These are phyloP conservation scores for Lentinula sp. DNA, from an alignment of 768 basidiomycete genomes.

Conservation along the genomic window DNA sequence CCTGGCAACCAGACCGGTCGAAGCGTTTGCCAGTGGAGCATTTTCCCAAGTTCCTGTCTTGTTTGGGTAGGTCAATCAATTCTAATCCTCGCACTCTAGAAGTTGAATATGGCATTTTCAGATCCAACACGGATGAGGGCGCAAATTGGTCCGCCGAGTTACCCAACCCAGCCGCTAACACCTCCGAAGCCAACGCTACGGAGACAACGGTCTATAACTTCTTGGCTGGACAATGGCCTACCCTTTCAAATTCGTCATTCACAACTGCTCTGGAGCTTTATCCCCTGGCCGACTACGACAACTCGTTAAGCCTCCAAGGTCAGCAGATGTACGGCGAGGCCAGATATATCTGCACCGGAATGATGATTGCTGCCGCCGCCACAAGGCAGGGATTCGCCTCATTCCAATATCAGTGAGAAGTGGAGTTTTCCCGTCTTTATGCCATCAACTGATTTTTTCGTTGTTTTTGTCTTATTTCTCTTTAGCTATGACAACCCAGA, in stretches of 20 bases:
- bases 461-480: background rate
- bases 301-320: slow-evolving; percentile 30
- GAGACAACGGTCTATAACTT: slow-evolving; percentile 35
- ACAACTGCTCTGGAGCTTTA: slow-evolving; percentile 26
- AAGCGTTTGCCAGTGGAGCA: slow-evolving; percentile 29
- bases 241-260: slow-evolving; percentile 22
- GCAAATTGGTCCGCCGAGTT: slow-evolving; percentile 31
- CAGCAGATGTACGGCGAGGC: slow-evolving; percentile 42
- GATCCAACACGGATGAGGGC: slow-evolving; percentile 38
- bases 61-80: slow-evolving; percentile 25
- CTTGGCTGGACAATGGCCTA: slow-evolving; percentile 32
- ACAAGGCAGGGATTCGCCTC: slow-evolving; percentile 13
- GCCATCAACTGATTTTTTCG: background rate
- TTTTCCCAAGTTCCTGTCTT: slow-evolving; percentile 34
- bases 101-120: background rate
- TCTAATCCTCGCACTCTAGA: background rate
- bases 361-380: slow-evolving; percentile 25
- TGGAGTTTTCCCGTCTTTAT: background rate
- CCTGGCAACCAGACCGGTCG: slow-evolving; percentile 28
- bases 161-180: slow-evolving; percentile 29
- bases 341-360: slow-evolving; percentile 37
- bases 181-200: slow-evolving; percentile 29
- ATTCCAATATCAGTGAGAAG: slow-evolving; percentile 31
- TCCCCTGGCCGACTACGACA: slow-evolving; percentile 25
- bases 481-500: slow-evolving; percentile 34